phyloP scores from a whole-genome alignment of 1,284 basidiomycete genomes.

The Pseudozyma tsukubaensis region DNA sequence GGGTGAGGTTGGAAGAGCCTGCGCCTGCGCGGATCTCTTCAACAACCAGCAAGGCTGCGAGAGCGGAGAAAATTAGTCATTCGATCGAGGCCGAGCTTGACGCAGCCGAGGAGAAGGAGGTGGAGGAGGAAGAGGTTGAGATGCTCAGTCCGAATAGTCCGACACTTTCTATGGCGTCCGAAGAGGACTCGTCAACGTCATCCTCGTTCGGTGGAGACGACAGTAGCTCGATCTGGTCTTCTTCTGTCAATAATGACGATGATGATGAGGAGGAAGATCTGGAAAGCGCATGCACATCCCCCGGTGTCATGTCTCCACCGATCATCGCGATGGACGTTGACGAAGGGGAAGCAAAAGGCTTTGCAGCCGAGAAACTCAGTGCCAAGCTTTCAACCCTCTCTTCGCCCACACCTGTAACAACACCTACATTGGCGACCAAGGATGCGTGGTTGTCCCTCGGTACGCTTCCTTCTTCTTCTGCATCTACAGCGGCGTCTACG shows the following conservation, averaged over 20 bases:
- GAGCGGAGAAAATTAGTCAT: background rate
- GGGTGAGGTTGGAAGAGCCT: constrained; percentile 33
- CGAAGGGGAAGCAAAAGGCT: background rate
- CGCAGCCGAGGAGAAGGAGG: background rate
- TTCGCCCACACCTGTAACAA: background rate
- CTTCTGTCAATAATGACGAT: constrained; percentile 6
- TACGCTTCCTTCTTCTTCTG: constrained; percentile 18
- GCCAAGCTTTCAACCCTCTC: constrained; percentile 27
- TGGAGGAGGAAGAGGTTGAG: constrained; percentile 10
- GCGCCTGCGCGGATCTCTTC: constrained; percentile 30
- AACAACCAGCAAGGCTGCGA: background rate
- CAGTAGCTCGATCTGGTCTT: constrained; percentile 39
- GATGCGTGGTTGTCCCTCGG: constrained; percentile 26
- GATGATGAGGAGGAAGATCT: constrained; percentile 12
- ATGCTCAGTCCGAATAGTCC: constrained; percentile 26
- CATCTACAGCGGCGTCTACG: background rate
- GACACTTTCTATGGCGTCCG: constrained; percentile 13
- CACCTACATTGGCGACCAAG: constrained; percentile 1
- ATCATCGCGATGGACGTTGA: constrained; percentile 9
- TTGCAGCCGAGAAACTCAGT: constrained; percentile 27
- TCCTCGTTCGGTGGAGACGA: constrained; percentile 34
- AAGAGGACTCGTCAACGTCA: constrained; percentile 25
- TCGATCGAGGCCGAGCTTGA: constrained; percentile 1
- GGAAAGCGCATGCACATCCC: constrained; percentile 37
- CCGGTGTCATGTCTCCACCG: constrained; percentile 31